Percentiles rank a stretch among this genome's conserved stretches.
Evolutionary conservation across 2,329 filamentous ascomycete genomes (phyloP).

Genomic region (Clonostachys solani): DNA sequence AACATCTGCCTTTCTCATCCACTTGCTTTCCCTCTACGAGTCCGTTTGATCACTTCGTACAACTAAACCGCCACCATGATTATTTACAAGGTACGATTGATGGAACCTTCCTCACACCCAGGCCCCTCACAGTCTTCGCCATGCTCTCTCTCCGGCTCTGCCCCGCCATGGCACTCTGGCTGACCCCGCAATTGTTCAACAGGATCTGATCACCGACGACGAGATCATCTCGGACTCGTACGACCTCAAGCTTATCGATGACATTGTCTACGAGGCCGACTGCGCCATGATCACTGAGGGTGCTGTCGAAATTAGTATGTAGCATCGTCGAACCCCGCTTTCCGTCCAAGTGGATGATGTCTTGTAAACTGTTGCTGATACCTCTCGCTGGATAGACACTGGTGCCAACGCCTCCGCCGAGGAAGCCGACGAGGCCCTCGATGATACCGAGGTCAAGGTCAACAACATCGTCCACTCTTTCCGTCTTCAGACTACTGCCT

Average conservation of each 20-base stretch:
- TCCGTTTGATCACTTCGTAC: background rate
- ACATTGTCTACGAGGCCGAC: conserved; percentile 83
- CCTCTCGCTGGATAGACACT: conserved; percentile 52
- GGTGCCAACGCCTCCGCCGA: conserved; percentile 98
- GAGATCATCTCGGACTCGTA: conserved; percentile 98
- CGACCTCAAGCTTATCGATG: conserved; percentile 75
- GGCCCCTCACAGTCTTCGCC: background rate
- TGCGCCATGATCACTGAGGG: conserved; percentile 85
- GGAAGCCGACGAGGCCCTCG: conserved; percentile 72
- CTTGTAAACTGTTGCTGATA: background rate
- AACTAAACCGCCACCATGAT: conserved; percentile 57
- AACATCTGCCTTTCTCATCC: background rate
- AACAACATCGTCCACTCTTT: conserved; percentile 94
- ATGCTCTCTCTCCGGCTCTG: background rate
- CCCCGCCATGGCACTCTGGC: conserved; percentile 4
- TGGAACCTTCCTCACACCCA: background rate
- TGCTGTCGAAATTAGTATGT: conserved; percentile 67
- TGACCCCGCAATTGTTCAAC: conserved; percentile 18
- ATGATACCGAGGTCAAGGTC: conserved; percentile 69
- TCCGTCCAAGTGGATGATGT: background rate
- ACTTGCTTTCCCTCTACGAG: background rate
- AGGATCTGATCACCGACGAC: conserved; percentile 88
- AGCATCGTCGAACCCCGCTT: background rate
- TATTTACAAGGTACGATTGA: conserved; percentile 59
- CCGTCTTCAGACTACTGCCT: conserved; percentile 72